Evolutionary conservation across 495 filamentous ascomycete genomes (phyloP).

Genomic region (Platismatia glauca): DNA sequence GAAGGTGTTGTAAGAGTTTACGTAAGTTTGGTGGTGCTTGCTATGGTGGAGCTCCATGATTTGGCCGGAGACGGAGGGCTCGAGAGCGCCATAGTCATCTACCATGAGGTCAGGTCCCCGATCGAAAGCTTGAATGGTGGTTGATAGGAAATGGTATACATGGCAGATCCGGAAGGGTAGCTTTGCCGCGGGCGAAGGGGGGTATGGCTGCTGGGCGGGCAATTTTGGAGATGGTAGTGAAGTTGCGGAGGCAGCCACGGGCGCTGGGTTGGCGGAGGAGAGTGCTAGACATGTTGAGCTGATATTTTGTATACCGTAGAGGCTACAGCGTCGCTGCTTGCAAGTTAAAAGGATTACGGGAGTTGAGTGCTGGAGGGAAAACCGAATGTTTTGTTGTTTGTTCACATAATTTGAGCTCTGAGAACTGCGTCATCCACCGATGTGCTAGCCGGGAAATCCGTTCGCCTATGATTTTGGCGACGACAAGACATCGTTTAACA

Average conservation of each 20-base stretch:
- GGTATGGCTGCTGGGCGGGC: conserved; percentile 58
- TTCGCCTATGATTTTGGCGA: not conserved
- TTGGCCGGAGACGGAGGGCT: conserved; percentile 87
- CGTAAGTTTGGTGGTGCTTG: conserved; percentile 65
- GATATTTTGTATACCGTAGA: not conserved
- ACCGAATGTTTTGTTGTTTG: too few relatives aligned
- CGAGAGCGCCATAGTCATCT: conserved; percentile 88
- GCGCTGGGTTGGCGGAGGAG: conserved; percentile 43
- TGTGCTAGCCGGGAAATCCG: not conserved
- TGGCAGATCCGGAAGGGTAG: conserved; percentile 85
- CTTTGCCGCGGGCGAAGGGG: conserved; percentile 78
- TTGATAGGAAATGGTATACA: conserved; percentile 48
- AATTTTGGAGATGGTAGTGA: conserved; percentile 40
- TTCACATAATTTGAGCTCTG: too few relatives aligned
- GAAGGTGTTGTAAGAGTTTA: conserved; percentile 55
- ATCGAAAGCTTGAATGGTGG: not conserved
- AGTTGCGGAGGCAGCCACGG: conserved; percentile 46
- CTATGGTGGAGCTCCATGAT: conserved; percentile 91
- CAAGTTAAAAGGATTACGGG: not conserved
- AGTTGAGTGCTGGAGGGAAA: not conserved
- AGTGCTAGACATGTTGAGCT: conserved; percentile 41
- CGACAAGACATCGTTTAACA: not conserved
- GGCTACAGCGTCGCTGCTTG: not conserved
- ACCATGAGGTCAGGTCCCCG: not conserved
- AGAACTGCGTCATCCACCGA: conserved; percentile 7